phyloP scores from a whole-genome alignment of 345 rosid genomes.

The Rhizophora apiculata region DNA sequence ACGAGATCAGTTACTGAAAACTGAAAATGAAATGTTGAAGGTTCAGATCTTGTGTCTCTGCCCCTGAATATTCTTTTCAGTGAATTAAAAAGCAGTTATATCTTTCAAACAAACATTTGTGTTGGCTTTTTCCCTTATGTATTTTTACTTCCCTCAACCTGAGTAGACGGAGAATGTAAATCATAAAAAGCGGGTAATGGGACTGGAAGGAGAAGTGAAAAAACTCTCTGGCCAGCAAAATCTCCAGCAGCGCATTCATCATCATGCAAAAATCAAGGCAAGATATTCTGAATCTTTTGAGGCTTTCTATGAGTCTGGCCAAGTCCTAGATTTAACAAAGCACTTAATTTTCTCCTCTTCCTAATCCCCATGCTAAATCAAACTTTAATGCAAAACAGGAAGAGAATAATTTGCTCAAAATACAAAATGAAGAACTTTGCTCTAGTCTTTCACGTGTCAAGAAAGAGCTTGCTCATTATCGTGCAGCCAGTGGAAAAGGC shows the following conservation, averaged over 20 bases:
- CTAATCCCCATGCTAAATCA: no score
- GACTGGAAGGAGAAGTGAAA: slow-evolving; percentile 77
- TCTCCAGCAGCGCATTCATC: slow-evolving; percentile 85
- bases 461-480: slow-evolving; percentile 78
- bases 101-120: not conserved
- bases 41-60: slow-evolving; percentile 30
- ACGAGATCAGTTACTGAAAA: slow-evolving; percentile 56
- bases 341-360: no score
- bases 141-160: not conserved
- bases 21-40: slow-evolving; percentile 83
- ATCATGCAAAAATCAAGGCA: slow-evolving; percentile 92
- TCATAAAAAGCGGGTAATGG: slow-evolving; percentile 56
- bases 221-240: slow-evolving; percentile 85
- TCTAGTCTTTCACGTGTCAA: slow-evolving; percentile 53
- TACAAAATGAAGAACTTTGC: slow-evolving; percentile 71
- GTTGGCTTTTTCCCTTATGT: not conserved
- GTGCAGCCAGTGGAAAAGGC: slow-evolving; percentile 57
- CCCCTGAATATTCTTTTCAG: not conserved
- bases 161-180: slow-evolving; percentile 62
- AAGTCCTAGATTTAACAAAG: no score
- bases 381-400: slow-evolving; percentile 52
- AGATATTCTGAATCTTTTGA: slow-evolving; percentile 16
- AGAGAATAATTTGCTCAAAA: slow-evolving; percentile 73
- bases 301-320: no score
- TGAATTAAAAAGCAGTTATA: not conserved